Base-by-base conservation (phyloP, 1,284 basidiomycete species). In the Taiwanofungus camphoratus region DNA sequence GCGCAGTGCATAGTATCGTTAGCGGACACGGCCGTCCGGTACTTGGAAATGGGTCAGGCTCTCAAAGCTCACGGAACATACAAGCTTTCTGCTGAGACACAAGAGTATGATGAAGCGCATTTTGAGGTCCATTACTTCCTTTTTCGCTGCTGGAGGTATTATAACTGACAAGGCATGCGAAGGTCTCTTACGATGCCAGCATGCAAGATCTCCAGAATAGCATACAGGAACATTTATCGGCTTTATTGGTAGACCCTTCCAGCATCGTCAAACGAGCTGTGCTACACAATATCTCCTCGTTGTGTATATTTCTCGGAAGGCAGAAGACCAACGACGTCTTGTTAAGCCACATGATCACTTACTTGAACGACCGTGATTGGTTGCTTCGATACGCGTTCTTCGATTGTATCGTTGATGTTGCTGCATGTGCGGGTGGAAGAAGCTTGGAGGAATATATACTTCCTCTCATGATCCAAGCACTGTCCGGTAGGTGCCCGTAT, bases 341-440 rank as follows among this genome's bases (percentile, higher is more conserved):
- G 5, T 70, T 99, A 16, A 93, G 92, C 53, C 94, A 99, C 62
- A 95, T 99, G 84, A 94, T 99, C 61, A 99, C 96, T 0, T 99
- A 97, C 58, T 75, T 99, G 53, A 99, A 99, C 59, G 94, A 98
- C 56, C 73, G 89, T 8, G 92, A 96, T 58, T 98, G 95, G 94
- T 66, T 88, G 18, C 67, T 99, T 34, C 76, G 96, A 2, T 79
- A 85, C 51, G 89, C 91, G 0, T 98, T 99, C 62, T 97, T 98
- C 57, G 92, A 96, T 59, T 90, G 89, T 49, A 92, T 98, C 20
- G 90, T 96, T 6, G 91, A 91, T 47, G 91, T 99, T 2, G 95
- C 92, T 5, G 88, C 87, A 0, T 93, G 91, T 65, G 90, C 92
- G 3, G 92, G 92, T 0, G 84, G 87, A 16, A 69, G 83, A 44